Conservation (phyloP, 495 filamentous ascomycete species). For the Aspergillus coremiiformis region DNA sequence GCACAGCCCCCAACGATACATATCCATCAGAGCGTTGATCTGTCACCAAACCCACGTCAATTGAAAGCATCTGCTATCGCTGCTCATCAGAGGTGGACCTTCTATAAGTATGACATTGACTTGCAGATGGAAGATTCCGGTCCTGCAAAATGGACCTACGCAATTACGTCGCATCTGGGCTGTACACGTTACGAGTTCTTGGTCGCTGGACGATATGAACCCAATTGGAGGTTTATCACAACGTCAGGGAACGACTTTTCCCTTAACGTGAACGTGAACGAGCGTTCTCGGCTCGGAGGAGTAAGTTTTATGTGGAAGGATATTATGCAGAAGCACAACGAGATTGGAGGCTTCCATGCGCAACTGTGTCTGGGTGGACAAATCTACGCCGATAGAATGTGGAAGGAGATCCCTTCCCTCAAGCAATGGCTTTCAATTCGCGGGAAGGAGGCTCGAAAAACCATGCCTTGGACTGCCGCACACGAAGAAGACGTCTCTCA, state of each 20-base stretch:
- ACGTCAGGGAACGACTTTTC: constrained; percentile 95
- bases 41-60: constrained; percentile 89
- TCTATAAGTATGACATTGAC: constrained; percentile 93
- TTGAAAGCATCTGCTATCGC: constrained; percentile 78
- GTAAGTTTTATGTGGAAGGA: constrained; percentile 98
- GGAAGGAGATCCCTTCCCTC: constrained; percentile 88
- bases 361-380: constrained; percentile 90
- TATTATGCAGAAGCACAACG: constrained; percentile 92
- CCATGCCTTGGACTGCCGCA: constrained; percentile 79
- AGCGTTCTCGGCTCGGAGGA: constrained; percentile 76
- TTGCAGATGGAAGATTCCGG: constrained; percentile 78
- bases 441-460: constrained; percentile 88
- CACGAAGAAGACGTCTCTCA: constrained; percentile 93
- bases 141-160: constrained; percentile 93
- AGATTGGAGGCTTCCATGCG: constrained; percentile 90
- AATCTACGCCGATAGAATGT: constrained; percentile 91
- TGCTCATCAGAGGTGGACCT: constrained; percentile 85
- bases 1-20: constrained; percentile 96
- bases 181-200: constrained; percentile 97
- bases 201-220: constrained; percentile 85
- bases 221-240: constrained; percentile 93
- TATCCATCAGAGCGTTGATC: constrained; percentile 82
- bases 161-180: constrained; percentile 91
- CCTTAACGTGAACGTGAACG: constrained; percentile 73
- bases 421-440: constrained; percentile 89